phyloP scores from a whole-genome alignment of 2,329 filamentous ascomycete genomes.

The Nakataea oryzae region DNA sequence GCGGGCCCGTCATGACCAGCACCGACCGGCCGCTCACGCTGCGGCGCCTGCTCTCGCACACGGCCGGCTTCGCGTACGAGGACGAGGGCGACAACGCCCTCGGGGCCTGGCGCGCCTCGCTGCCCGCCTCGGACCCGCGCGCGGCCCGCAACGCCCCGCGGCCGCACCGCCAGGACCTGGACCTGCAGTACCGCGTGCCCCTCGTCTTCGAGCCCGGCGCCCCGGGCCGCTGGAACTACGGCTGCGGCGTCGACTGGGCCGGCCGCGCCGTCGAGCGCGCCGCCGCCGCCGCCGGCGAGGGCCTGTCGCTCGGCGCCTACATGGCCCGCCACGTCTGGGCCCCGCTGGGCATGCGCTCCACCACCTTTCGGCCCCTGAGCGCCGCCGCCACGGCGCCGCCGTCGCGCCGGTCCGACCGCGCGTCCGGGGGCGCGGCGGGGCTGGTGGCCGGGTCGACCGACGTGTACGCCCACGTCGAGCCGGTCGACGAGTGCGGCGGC shows the following conservation, averaged over 20 bases:
- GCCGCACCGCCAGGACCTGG: not conserved
- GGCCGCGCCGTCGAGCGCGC: not conserved
- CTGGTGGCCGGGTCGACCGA: not conserved
- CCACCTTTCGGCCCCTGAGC: slow-evolving; percentile 3
- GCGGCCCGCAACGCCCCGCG: not conserved
- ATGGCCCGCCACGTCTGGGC: slow-evolving; percentile 1
- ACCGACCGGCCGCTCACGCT: slow-evolving; percentile 9
- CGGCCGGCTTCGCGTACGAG: slow-evolving; percentile 10
- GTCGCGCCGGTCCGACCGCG: not conserved
- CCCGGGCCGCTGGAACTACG: slow-evolving; percentile 2
- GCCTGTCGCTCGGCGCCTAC: not conserved
- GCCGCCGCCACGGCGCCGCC: not conserved
- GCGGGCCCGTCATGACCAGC: not conserved
- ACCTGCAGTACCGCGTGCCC: slow-evolving; percentile 1
- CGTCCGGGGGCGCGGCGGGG: not conserved
- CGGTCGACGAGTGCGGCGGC: not conserved
- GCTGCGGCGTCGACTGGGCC: slow-evolving; percentile 2
- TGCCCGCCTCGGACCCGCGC: not conserved
- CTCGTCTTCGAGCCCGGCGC: slow-evolving; percentile 3
- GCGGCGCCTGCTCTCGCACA: slow-evolving; percentile 9
- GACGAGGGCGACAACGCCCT: not conserved
- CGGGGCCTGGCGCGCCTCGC: not conserved
- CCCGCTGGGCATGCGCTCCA: not conserved
- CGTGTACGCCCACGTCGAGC: slow-evolving; percentile 2
- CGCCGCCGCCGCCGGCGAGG: not conserved